Base-by-base conservation (phyloP, 495 filamentous ascomycete genomes). In the Aspergillus sclerotiicarbonarius region DNA sequence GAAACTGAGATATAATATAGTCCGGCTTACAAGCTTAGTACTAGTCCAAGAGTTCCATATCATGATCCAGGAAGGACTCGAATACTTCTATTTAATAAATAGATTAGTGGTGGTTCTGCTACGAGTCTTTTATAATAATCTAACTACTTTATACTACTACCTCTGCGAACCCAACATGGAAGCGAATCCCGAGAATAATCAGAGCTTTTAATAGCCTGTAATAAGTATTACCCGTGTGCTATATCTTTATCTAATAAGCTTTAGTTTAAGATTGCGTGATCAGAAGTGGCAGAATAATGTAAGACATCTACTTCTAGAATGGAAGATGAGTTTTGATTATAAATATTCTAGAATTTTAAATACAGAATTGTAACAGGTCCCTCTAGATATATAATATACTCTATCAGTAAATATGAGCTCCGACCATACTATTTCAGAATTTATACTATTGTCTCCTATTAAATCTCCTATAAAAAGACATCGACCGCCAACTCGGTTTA, bases 111-210 rank as follows among this genome's bases (percentile, higher is more conserved):
- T 19, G 3, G 62, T 77, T 13, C 70, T 75, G 15, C 66, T 78
- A 18, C 37, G 57, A n/a, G 58, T 78, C 51, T 62, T 62, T 51
- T 49, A 63, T 20, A 51, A 74, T 47, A 52, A 77, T 9, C 73
- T 68, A 18, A 19, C 51, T 51, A 76, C 63, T 3, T 58, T 79
- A 1, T 72, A 74, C 46, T 79, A 79, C 57, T 61, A 66, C 51
- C 55, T 72, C 15, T 66, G 61, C 57, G 65, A 75, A 47, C 72
- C 68, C 1, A 67, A 70, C 25, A 63, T 56, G 10, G 70, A 76
- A 55, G 53, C 71, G 46, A 51, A 65, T 49, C 9, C 54, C 5
- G 60, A 64, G 19, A 45, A 6, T 37, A 47, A 62, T 13, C 8
- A 13, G 16, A 48, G 4, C 37, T 53, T 51, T 7, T 21, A 53